Evolutionary conservation across 2,329 filamentous ascomycete species (phyloP).

Genomic region (Exophiala aquamarina): DNA sequence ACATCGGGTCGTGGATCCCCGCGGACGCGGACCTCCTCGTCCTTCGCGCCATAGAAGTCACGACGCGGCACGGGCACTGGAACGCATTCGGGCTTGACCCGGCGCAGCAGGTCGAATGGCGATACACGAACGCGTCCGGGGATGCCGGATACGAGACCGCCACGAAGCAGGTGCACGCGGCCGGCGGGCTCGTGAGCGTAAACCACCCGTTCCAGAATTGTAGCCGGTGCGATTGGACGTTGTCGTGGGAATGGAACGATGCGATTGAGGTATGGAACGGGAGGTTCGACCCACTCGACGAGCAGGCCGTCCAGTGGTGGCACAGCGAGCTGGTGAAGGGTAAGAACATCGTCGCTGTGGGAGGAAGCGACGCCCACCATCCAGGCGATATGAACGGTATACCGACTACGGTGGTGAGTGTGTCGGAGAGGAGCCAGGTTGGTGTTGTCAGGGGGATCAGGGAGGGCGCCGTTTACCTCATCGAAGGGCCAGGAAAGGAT

Average conservation of each 20-base stretch:
- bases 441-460: conserved; percentile 23
- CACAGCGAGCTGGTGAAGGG: conserved; percentile 23
- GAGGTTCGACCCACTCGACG: conserved; percentile 14
- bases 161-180: conserved; percentile 15
- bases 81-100: conserved; percentile 28
- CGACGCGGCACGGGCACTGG: conserved; percentile 28
- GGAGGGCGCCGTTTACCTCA: conserved; percentile 21
- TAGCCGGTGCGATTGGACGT: conserved; percentile 25
- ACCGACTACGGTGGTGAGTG: conserved; percentile 25
- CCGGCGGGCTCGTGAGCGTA: conserved; percentile 21
- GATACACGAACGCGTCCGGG: conserved; percentile 15
- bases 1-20: conserved; percentile 22
- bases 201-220: conserved; percentile 27
- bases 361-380: conserved; percentile 26
- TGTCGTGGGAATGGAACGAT: conserved; percentile 27
- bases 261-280: conserved; percentile 28
- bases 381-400: conserved; percentile 21
- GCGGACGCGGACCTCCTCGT: conserved; percentile 24
- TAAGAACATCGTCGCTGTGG: conserved; percentile 22
- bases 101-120: conserved; percentile 22
- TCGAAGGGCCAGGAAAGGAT: conserved; percentile 23
- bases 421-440: conserved; percentile 17
- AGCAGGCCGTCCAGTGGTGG: conserved; percentile 24
- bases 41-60: conserved; percentile 29
- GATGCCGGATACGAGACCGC: conserved; percentile 15